Percentiles rank a stretch among this genome's conserved stretches.
Evolutionary conservation across 441 rosid species (phyloP).

Genomic region (Pelargonium exstipulatum): DNA sequence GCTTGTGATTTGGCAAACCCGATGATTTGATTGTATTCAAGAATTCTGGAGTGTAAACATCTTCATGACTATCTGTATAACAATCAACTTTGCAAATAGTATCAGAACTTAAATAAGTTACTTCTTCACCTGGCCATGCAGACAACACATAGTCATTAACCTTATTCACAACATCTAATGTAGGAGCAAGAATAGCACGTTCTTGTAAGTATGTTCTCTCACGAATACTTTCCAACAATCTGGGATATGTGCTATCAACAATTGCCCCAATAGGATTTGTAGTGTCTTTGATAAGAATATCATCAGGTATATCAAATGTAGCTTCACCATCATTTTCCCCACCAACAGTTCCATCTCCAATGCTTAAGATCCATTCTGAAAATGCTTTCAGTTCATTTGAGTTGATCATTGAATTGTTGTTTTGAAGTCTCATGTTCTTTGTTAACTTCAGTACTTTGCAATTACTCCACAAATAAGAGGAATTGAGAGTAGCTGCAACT

Average conservation of each 20-base stretch:
- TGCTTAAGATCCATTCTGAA: background rate
- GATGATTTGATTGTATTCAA: background rate
- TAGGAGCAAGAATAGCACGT: background rate
- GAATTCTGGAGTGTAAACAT: background rate
- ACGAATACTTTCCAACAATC: background rate
- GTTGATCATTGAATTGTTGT: background rate
- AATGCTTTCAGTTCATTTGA: background rate
- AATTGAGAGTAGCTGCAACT: background rate
- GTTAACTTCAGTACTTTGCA: background rate
- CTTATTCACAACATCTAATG: background rate
- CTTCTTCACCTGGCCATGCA: background rate
- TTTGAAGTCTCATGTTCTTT: slow-evolving; percentile 6
- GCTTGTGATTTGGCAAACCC: slow-evolving; percentile 4
- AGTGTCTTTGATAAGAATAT: background rate
- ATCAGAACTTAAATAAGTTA: background rate
- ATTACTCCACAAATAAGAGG: slow-evolving; percentile 6
- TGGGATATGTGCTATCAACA: background rate
- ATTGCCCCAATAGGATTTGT: background rate
- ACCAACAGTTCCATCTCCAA: slow-evolving; percentile 1
- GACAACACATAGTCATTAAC: background rate
- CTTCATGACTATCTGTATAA: background rate
- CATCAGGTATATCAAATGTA: background rate
- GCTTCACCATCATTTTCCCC: background rate
- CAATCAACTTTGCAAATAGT: background rate
- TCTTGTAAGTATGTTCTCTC: background rate